Evolutionary conservation across 164 flowering plant species (phyloP), one percentile per base, ranked within the genome.

Genomic region (Magnolia kwangsiensis): DNA sequence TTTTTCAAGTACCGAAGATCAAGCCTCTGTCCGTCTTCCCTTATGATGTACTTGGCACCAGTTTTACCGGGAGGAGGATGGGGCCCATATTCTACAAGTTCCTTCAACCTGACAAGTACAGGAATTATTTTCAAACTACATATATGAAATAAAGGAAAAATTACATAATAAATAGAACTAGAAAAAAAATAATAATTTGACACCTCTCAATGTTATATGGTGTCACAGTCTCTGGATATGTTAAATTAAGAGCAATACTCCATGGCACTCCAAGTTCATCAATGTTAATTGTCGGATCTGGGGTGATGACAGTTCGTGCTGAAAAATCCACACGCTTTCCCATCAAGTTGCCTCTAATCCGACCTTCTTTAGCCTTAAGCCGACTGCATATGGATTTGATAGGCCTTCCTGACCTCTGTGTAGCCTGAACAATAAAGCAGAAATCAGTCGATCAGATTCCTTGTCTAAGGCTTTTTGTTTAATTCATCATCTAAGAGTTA

Each of bases 41-140:
- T 87, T 71, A 96, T 96, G 69, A 96, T 96, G 78, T 94, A 96
- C 85, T 90, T 96, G 66, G 99, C 99, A 75, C 99, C 99, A 74
- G 99, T 94, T 87, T 96, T 96, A 6, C 99, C 99, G 73, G 97
- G 96, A 67, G 99, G 99, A 50, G 99, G 99, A 90, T 96, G 98
- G 45, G 99, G 98, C n/a, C 99, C 99, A 89, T 94, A 82, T 73
- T 96, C 99, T 51, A 96, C 99, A 83, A 96, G 97, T 84, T 96
- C 99, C 86, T 96, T 96, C 88, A 96, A 80, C 87, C 99, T 96
- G 79, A 50, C 21, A 77, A 49, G 16, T 55, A 24, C 10, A 7
- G n/a, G n/a, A 74, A 63, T 29, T 4, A 61, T 5, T 18, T 3
- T 0, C 7, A 23, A 67, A 59, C 8, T 20, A 13, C 45, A 37